A percentile compares a stretch with the other conserved stretches of the same genome.
Evolutionary conservation across 768 basidiomycete genomes (phyloP).

Genomic region (Kwoniella mangroviensis): DNA sequence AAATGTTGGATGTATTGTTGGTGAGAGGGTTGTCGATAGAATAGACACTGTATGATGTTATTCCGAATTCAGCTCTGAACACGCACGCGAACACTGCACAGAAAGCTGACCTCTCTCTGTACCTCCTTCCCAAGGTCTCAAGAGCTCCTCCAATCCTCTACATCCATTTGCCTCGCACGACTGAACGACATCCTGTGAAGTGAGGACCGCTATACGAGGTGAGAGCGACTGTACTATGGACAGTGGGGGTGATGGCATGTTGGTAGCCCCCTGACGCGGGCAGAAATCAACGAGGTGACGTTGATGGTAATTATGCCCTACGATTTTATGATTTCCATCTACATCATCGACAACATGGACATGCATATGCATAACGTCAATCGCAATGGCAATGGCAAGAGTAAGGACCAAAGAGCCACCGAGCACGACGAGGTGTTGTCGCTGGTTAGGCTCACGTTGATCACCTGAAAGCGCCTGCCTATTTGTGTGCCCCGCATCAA

Average conservation of each 20-base stretch:
- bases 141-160: constrained; percentile 53
- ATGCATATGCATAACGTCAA: neutral
- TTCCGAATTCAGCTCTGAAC: too few relatives aligned
- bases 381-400: neutral
- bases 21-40: constrained; percentile 50
- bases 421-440: neutral
- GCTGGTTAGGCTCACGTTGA: neutral
- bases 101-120: constrained; percentile 52
- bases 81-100: too few relatives aligned
- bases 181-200: constrained; percentile 51
- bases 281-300: neutral
- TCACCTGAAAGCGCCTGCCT: neutral
- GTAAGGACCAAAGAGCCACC: neutral
- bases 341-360: neutral
- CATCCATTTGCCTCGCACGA: constrained; percentile 56
- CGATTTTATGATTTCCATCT: neutral
- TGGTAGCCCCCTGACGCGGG: constrained; percentile 8
- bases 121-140: constrained; percentile 55
- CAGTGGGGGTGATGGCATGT: constrained; percentile 53
- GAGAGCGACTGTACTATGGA: constrained; percentile 55
- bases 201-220: constrained; percentile 52
- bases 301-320: neutral
- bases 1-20: constrained; percentile 54
- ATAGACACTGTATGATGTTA: constrained; percentile 44
- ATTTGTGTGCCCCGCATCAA: neutral